A percentile compares a stretch with the other conserved stretches of the same genome.
Evolutionary conservation across 1,139 yeast species (phyloP).

Genomic region (Blastobotrys apis): DNA sequence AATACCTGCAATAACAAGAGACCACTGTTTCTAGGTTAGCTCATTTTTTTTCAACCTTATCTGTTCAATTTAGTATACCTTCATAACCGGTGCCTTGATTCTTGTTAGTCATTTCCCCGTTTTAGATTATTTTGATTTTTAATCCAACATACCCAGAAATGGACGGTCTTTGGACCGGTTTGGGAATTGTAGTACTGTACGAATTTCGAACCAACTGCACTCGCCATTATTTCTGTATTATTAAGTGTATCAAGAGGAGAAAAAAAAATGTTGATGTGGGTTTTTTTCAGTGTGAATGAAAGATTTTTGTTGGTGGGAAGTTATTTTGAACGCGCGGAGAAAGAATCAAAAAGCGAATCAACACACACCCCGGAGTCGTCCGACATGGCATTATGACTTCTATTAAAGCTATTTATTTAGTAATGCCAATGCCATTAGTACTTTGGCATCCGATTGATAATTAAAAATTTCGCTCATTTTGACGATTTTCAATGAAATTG

Average conservation of each 20-base stretch:
- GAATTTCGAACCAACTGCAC: constrained; percentile 49
- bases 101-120: constrained; percentile 1
- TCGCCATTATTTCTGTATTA: constrained; percentile 35
- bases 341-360: too few species aligned
- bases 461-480: constrained; percentile 14
- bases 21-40: constrained; percentile 53
- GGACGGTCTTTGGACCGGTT: constrained; percentile 93
- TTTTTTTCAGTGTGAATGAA: too few species aligned
- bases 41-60: not conserved
- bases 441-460: constrained; percentile 22
- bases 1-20: constrained; percentile 84
- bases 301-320: not conserved
- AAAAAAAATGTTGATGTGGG: not conserved
- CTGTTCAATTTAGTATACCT: constrained; percentile 28
- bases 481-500: constrained; percentile 21
- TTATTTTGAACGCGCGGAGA: not conserved
- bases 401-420: too few species aligned
- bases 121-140: not conserved
- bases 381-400: too few species aligned
- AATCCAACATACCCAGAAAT: constrained; percentile 81
- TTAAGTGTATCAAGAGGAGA: constrained; percentile 1
- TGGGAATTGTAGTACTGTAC: constrained; percentile 72
- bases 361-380: too few species aligned
- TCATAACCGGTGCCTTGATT: constrained; percentile 49
- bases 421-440: constrained; percentile 23